Evolutionary conservation across 345 rosid genomes (phyloP).

Genomic region (Sisymbrium irio): DNA sequence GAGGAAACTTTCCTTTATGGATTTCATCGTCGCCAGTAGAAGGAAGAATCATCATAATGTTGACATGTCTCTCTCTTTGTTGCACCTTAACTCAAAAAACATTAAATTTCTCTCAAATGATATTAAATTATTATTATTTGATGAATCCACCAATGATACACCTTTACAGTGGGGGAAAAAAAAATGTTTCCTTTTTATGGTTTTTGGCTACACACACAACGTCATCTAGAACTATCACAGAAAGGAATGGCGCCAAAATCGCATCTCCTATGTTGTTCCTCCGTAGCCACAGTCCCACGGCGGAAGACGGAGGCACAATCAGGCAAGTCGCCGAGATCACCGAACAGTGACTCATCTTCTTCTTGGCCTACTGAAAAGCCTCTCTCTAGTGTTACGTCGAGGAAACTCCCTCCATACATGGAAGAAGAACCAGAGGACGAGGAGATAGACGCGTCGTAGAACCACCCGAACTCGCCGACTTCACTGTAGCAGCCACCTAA

Average conservation of each 20-base stretch:
- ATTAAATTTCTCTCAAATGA: not conserved
- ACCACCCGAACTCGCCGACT: constrained; percentile 54
- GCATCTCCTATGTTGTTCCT: constrained; percentile 36
- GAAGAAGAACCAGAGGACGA: constrained; percentile 41
- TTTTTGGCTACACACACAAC: constrained; percentile 15
- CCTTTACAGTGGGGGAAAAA: constrained; percentile 27
- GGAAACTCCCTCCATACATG: constrained; percentile 29
- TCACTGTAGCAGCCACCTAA: constrained; percentile 37
- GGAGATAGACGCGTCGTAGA: constrained; percentile 46
- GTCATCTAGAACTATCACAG: constrained; percentile 41
- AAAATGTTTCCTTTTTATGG: not conserved
- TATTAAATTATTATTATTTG: constrained; percentile 23
- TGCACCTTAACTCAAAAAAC: not conserved
- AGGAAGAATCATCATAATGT: not conserved
- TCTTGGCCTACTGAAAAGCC: constrained; percentile 33
- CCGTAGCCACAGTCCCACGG: constrained; percentile 27
- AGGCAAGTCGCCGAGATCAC: constrained; percentile 75
- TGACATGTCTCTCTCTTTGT: not conserved
- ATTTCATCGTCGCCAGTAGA: constrained; percentile 15
- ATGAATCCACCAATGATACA: constrained; percentile 27
- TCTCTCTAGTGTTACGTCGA: constrained; percentile 31
- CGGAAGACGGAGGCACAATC: constrained; percentile 65
- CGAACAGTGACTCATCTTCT: constrained; percentile 61
- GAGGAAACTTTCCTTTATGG: constrained; percentile 42
- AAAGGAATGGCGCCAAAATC: constrained; percentile 41